A percentile compares a stretch with the other conserved stretches of the same genome.
Conservation (phyloP, 2,329 filamentous ascomycete species). For the Pseudocercospora eumusae region DNA sequence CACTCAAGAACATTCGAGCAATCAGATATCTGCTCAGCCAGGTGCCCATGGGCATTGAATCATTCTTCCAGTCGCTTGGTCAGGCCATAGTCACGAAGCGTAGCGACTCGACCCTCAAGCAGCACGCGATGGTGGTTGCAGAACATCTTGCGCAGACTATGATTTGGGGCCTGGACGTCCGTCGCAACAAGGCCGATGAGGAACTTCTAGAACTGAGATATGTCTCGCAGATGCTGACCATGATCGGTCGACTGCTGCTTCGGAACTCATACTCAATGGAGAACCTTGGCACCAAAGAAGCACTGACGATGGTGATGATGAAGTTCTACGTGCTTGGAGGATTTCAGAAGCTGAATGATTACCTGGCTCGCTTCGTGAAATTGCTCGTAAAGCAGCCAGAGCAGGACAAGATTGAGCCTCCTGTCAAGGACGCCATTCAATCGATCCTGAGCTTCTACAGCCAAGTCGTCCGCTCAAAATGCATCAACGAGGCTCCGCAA, state of each 20-base stretch:
- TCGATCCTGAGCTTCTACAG: slow-evolving; percentile 83
- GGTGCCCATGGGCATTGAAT: slow-evolving; percentile 75
- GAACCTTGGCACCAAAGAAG: slow-evolving; percentile 34
- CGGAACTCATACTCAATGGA: slow-evolving; percentile 33
- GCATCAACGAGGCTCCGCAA: slow-evolving; percentile 73
- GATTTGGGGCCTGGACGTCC: slow-evolving; percentile 33
- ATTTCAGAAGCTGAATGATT: slow-evolving; percentile 67
- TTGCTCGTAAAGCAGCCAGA: slow-evolving; percentile 47
- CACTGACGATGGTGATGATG: slow-evolving; percentile 72
- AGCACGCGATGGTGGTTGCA: slow-evolving; percentile 62
- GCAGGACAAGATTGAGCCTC: slow-evolving; percentile 22
- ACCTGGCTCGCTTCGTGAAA: slow-evolving; percentile 34
- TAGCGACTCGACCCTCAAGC: slow-evolving; percentile 62
- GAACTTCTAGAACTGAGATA: slow-evolving; percentile 32
- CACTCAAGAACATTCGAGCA: slow-evolving; percentile 74
- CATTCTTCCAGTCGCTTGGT: slow-evolving; percentile 82
- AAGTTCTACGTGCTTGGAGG: slow-evolving; percentile 84
- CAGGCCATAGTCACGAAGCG: slow-evolving; percentile 77
- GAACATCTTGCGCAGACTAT: slow-evolving; percentile 68
- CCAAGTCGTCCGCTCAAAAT: slow-evolving; percentile 73
- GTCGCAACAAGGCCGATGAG: slow-evolving; percentile 28
- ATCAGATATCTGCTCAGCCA: slow-evolving; percentile 76
- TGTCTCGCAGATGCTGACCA: slow-evolving; percentile 28
- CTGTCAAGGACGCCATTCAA: slow-evolving; percentile 56
- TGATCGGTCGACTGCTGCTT: slow-evolving; percentile 31